Percentiles rank a stretch among this genome's conserved stretches.
These are phyloP conservation scores for Camillea tinctor DNA, from an alignment of 2,329 filamentous ascomycete species.

Conservation along the genomic window DNA sequence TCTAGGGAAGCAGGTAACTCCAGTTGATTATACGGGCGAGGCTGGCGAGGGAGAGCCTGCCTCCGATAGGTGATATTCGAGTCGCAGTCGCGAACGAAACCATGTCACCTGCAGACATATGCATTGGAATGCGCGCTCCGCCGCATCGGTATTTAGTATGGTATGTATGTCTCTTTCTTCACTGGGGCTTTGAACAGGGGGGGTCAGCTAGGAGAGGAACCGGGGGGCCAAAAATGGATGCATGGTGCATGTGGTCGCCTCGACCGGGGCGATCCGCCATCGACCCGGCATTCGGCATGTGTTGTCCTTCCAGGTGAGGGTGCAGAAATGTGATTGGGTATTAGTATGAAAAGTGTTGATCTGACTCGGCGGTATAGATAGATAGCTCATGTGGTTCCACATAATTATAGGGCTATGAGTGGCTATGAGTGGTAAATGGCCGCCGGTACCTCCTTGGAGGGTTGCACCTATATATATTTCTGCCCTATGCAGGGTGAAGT, in stretches of 20 bases:
- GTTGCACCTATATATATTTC: neutral
- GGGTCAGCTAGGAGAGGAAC: no score
- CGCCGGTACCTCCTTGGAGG: no score
- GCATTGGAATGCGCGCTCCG: neutral
- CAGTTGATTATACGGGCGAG: no score
- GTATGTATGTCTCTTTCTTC: neutral
- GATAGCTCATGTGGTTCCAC: neutral
- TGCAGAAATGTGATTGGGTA: neutral
- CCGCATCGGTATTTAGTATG: neutral
- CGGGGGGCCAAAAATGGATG: no score
- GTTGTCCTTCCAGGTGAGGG: neutral
- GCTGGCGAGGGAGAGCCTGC: no score
- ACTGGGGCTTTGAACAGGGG: neutral
- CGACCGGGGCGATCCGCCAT: neutral
- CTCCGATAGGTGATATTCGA: no score
- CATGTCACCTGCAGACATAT: no score
- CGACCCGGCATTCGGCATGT: no score
- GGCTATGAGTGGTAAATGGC: no score
- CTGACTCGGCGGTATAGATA: neutral
- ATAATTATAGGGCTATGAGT: neutral
- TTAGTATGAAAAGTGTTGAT: neutral
- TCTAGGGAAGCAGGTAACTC: no score
- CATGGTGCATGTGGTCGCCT: neutral
- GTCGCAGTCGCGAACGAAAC: no score
- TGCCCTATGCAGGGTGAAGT: neutral